Base-by-base conservation (phyloP, 768 basidiomycete species). In the Leccinum arenicola region DNA sequence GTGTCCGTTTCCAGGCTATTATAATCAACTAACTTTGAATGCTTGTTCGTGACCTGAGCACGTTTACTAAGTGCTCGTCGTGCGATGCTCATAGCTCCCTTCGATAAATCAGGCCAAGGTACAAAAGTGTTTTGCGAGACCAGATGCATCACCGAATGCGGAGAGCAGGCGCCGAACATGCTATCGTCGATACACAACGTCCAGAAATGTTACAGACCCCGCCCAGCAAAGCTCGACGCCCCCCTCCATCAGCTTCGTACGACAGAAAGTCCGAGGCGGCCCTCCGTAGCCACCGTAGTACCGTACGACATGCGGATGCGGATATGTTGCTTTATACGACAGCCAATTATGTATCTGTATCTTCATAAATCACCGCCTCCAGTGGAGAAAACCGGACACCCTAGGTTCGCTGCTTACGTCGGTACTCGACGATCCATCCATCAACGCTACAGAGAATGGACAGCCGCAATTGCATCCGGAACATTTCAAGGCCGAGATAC, bases 311-410 rank as follows among this genome's bases (percentile, higher is more conserved):
- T 36, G 35, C 14, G 35, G 35, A 36, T 36, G 35, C 35, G 14
- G 35, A 36, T 15, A 33, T 33, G 33, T 33, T 33, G 33, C 33
- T 33, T 33, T 11, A 33, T 33, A 33, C 33, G 4, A 11, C 62
- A 92, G 91, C 81, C n/a, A 83, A 85, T 57, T 93, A 89, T 27
- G 27, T 27, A 27, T 63, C 78, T 27, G 27, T 27, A 27, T 63
- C 78, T 93, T n/a, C 63, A 31, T 83, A 50, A 82, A 81, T 60
- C 73, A 85, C 66, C 82, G 91, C 19, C 71, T 94, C 57, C 87
- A 82, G 61, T 94, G 92, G 92, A 88, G 88, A 1, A 79, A 83
- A 61, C 81, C 78, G 0, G 90, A 92, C 68, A 79, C 78, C 0
- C 74, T 85, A 29, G 29, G 9, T 27, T 85, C 88, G 1, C 71